A percentile compares a stretch with the other conserved stretches of the same genome.
phyloP scores from a whole-genome alignment of 441 rosid genomes.

The Kokia cookei region DNA sequence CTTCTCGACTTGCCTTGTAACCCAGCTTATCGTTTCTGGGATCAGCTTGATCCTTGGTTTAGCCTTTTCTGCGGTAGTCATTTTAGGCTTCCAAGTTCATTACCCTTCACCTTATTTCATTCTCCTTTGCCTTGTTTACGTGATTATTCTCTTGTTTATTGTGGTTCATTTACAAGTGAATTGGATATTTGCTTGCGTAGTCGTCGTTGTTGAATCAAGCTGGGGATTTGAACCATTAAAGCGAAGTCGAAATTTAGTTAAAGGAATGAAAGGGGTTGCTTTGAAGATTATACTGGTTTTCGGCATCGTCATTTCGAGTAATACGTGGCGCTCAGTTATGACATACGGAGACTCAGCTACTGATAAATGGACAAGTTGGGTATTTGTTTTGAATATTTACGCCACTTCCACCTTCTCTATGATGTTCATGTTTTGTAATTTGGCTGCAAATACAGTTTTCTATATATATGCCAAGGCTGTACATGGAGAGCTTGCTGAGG shows the following conservation, averaged over 20 bases:
- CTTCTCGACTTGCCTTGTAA: slow-evolving; percentile 22
- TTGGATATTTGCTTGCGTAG: slow-evolving; percentile 43
- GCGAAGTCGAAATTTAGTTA: slow-evolving; percentile 43
- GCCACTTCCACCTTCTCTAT: slow-evolving; percentile 27
- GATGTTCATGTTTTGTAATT: slow-evolving; percentile 21
- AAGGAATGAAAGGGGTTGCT: slow-evolving; percentile 43
- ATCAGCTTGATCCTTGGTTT: slow-evolving; percentile 23
- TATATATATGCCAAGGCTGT: slow-evolving; percentile 69
- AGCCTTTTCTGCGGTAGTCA: slow-evolving; percentile 14
- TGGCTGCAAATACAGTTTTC: slow-evolving; percentile 48
- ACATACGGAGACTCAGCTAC: slow-evolving; percentile 8
- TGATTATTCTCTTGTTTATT: slow-evolving; percentile 8
- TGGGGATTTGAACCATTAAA: slow-evolving; percentile 62
- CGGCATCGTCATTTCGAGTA: slow-evolving; percentile 12
- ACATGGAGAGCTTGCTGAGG: slow-evolving; percentile 65
- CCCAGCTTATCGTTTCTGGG: slow-evolving; percentile 22
- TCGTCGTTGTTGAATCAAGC: slow-evolving; percentile 67
- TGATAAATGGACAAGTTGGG: slow-evolving; percentile 33
- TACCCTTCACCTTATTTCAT: slow-evolving; percentile 31
- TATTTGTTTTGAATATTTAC: slow-evolving; percentile 38
- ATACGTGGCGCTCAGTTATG: slow-evolving; percentile 20
- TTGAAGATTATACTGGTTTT: slow-evolving; percentile 28
- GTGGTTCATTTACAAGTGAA: slow-evolving; percentile 33
- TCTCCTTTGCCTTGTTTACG: slow-evolving; percentile 8
- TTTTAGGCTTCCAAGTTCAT: slow-evolving; percentile 15